Base-by-base conservation (phyloP, 345 rosid species). In the Garcia nutans region DNA sequence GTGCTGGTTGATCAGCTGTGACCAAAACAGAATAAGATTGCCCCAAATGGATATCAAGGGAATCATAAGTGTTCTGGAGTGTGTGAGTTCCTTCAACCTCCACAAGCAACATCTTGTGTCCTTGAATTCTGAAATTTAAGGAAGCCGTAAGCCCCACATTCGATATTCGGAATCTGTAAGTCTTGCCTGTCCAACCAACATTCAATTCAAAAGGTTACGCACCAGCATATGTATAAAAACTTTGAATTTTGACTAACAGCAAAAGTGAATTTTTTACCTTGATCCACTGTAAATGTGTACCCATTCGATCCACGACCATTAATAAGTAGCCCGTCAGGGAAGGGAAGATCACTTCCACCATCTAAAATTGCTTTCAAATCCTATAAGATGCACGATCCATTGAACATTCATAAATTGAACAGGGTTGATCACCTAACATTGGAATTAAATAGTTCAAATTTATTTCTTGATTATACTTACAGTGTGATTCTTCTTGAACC, bases 401-500 rank as follows among this genome's bases (percentile, higher is more conserved):
- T 45, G 65, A 74, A 76, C 50, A 16, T 23, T 6, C 75, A 60
- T 44, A 16, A 69, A 55, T 8, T 6, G 42, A 9, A 57, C 23
- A 50, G 13, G 42, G 55, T 31, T 11, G 3, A 26, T 33, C n/a
- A 44, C n/a, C 42, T 28, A 5, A 41, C 28, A 59, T 47, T 58
- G 8, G 41, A 22, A n/a, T 11, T 47, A 26, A 7, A 13, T 15
- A 41, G 4, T 26, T 54, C 28, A 41, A 26, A 47, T n/a, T 69
- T 73, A 9, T 69, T 45, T 50, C 0, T 31, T 17, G 76, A 23
- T 68, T 5, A 24, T n/a, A 77, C 89, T 65, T 65, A 90, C 94
- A 5, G 88, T 80, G 84, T 90, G 97, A 65, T 87, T 84, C 83
- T 77, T 87, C 54, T 77, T 84, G 88, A 71, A 92, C 97, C 97